Evolutionary conservation across 2,329 filamentous ascomycete genomes (phyloP).

Genomic region (Apiospora kogelbergensis): DNA sequence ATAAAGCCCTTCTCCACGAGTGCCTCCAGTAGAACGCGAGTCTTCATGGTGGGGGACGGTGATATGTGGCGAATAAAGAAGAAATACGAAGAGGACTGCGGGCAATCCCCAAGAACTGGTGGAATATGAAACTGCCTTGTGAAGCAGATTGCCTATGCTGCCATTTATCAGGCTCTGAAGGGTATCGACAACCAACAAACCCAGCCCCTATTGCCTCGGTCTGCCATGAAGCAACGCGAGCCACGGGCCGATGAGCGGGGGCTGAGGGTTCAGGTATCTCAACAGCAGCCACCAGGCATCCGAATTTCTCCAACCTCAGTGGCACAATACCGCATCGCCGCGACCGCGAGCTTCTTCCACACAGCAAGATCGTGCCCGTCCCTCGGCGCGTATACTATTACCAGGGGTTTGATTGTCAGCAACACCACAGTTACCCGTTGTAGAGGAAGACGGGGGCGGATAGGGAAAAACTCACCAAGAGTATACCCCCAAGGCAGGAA

Average conservation of each 20-base stretch:
- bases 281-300: not conserved
- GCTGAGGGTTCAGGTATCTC: not conserved
- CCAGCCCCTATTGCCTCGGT: not conserved
- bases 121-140: too few relatives aligned
- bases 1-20: too few relatives aligned
- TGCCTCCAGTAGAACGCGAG: too few relatives aligned
- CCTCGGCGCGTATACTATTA: constrained; percentile 17
- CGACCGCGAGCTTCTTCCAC: constrained; percentile 19
- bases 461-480: constrained; percentile 5
- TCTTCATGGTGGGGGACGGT: not conserved
- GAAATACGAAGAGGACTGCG: not conserved
- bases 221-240: not conserved
- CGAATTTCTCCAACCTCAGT: constrained; percentile 8
- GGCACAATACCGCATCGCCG: constrained; percentile 17
- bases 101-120: not conserved
- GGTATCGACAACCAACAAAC: too few relatives aligned
- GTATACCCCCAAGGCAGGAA: constrained; percentile 21
- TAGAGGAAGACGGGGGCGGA: not conserved
- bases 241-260: too few relatives aligned
- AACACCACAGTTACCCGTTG: not conserved
- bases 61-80: not conserved
- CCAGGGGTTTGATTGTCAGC: not conserved
- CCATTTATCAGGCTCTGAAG: not conserved
- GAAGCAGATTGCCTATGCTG: too few relatives aligned
- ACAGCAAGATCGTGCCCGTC: constrained; percentile 17